Conservation (phyloP, 1,284 basidiomycete species). For the Apiotrichum mycotoxinovorans region DNA sequence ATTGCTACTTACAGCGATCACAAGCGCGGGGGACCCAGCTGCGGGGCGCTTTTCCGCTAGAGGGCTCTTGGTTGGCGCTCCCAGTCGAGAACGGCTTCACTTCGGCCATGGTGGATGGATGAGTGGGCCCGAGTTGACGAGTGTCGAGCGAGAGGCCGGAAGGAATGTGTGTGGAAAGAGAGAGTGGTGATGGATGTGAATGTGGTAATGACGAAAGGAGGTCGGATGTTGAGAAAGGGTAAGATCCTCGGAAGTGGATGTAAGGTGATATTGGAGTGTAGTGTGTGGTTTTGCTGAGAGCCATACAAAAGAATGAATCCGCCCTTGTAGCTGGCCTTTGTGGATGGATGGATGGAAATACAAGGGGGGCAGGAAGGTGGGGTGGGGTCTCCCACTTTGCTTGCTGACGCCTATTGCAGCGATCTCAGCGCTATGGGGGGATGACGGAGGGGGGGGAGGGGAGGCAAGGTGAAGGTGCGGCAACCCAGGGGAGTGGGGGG, state of each 20-base stretch:
- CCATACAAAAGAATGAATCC: no score
- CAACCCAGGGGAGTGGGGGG: no score
- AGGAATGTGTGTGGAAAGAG: neutral
- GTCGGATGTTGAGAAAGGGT: neutral
- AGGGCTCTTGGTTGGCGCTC: constrained; percentile 15
- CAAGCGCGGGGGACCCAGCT: constrained; percentile 30
- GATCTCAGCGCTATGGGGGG: no score
- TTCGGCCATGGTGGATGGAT: constrained; percentile 1
- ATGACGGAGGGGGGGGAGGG: no score
- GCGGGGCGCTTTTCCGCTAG: constrained; percentile 24
- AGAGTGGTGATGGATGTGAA: neutral
- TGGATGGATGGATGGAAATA: no score
- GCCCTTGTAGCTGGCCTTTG: no score
- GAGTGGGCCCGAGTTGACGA: neutral
- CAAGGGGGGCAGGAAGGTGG: no score
- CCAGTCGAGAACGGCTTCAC: constrained; percentile 1
- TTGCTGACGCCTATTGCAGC: no score
- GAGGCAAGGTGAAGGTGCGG: no score
- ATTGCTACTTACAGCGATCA: constrained; percentile 26
- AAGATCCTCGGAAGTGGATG: neutral
- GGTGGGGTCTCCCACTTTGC: no score
- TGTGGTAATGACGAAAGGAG: neutral
- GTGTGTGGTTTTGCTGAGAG: neutral
- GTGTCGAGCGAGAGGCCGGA: neutral
- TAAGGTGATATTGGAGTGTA: neutral